Evolutionary conservation across 192 early-diverging fungal species (phyloP).

Genomic region (Coemansia sp.): DNA sequence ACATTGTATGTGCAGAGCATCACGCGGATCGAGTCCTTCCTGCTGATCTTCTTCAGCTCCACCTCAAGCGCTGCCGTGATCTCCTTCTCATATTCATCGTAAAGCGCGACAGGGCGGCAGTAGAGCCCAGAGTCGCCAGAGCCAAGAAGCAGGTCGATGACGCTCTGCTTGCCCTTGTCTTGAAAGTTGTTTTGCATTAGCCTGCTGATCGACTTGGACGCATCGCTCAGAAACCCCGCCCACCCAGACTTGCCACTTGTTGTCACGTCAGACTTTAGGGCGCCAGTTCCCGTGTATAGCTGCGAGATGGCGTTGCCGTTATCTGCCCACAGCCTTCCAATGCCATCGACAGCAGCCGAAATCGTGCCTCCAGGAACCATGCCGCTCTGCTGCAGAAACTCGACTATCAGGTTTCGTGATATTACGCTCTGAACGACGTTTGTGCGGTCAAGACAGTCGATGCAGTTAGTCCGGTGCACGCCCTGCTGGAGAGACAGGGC

Average conservation of each 20-base stretch:
- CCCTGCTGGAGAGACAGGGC: constrained; percentile 74
- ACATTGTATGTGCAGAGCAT: constrained; percentile 91
- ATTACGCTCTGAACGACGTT: constrained; percentile 88
- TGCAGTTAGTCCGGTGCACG: constrained; percentile 88
- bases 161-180: constrained; percentile 91
- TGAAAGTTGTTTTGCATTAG: constrained; percentile 96
- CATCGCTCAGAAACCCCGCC: constrained; percentile 82
- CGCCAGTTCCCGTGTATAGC: constrained; percentile 96
- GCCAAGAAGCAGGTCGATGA: constrained; percentile 86
- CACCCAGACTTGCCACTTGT: constrained; percentile 77
- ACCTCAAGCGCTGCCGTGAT: constrained; percentile 27
- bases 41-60: constrained; percentile 35
- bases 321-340: constrained; percentile 72
- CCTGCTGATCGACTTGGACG: constrained; percentile 88
- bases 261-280: constrained; percentile 87
- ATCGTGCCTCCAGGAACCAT: constrained; percentile 12
- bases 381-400: constrained; percentile 46
- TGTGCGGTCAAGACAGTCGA: constrained; percentile 86
- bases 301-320: constrained; percentile 92
- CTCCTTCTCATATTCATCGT: constrained; percentile 42
- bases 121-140: constrained; percentile 39
- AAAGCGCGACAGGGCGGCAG: constrained; percentile 35
- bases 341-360: constrained; percentile 35
- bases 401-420: constrained; percentile 55
- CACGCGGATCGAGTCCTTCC: constrained; percentile 58